phyloP scores from a whole-genome alignment of 192 early-diverging fungal species.

The Backusella tarrabulga region DNA sequence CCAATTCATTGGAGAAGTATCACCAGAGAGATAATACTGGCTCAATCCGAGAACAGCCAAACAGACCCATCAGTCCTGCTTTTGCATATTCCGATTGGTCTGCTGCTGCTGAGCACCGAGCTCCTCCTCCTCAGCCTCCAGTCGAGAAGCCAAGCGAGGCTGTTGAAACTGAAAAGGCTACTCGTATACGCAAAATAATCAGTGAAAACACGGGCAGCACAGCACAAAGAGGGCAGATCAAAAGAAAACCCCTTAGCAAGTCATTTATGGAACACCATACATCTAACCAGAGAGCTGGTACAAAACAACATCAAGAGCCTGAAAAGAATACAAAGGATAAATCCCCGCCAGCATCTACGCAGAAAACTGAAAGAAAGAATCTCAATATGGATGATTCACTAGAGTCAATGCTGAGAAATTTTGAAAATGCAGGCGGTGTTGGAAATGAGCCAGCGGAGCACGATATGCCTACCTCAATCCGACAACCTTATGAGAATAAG shows the following conservation, averaged over 20 bases:
- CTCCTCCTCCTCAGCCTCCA: neutral
- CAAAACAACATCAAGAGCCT: neutral
- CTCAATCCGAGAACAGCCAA: neutral
- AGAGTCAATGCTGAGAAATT: neutral
- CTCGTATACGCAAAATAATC: neutral
- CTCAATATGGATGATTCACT: neutral
- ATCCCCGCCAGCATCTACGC: neutral
- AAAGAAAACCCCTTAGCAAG: conserved; percentile 13
- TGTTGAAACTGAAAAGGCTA: neutral
- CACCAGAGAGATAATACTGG: neutral
- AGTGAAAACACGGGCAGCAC: conserved; percentile 16
- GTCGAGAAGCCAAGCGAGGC: neutral
- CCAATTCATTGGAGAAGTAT: neutral
- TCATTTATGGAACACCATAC: conserved; percentile 5
- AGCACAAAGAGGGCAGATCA: neutral
- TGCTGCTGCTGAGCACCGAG: neutral
- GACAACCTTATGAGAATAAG: neutral
- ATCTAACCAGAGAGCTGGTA: neutral
- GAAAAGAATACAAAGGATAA: neutral
- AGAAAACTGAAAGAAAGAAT: neutral
- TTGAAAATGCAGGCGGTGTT: neutral
- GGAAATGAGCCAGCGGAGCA: neutral
- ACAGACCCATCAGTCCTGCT: neutral
- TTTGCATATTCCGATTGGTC: neutral
- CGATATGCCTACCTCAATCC: neutral